Evolutionary conservation across 2,329 filamentous ascomycete genomes (phyloP).

Genomic region (Furcasterigmium sp.): DNA sequence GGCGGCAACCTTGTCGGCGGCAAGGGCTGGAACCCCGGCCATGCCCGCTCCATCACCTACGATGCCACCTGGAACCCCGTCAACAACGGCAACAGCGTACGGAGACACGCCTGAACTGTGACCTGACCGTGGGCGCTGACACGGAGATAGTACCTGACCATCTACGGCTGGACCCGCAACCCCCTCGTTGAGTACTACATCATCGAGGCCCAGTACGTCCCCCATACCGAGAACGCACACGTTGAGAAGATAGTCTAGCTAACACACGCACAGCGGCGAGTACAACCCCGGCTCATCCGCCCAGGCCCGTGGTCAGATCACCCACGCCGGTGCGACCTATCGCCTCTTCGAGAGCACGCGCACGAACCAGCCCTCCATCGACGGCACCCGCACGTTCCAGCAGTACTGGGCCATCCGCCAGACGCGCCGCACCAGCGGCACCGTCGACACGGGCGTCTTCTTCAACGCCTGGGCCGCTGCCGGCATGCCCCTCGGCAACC

Average conservation of each 20-base stretch:
- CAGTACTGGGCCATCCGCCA: constrained; percentile 47
- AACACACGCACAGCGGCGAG: background rate
- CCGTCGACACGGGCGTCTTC: constrained; percentile 45
- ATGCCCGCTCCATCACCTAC: constrained; percentile 38
- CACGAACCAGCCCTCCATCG: constrained; percentile 45
- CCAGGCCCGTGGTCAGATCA: constrained; percentile 43
- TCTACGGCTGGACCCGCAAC: constrained; percentile 31
- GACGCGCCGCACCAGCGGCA: constrained; percentile 44
- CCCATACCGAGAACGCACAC: too few species aligned
- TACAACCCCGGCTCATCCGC: constrained; percentile 10
- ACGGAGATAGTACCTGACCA: constrained; percentile 21
- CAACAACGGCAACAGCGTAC: constrained; percentile 25
- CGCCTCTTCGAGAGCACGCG: constrained; percentile 44
- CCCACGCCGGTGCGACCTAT: constrained; percentile 46
- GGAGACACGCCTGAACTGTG: too few species aligned
- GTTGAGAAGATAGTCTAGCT: too few species aligned
- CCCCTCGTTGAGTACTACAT: constrained; percentile 29
- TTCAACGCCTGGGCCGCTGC: constrained; percentile 47
- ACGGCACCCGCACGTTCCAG: constrained; percentile 48
- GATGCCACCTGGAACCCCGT: constrained; percentile 21
- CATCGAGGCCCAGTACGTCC: background rate
- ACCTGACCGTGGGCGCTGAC: too few species aligned
- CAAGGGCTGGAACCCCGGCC: constrained; percentile 53
- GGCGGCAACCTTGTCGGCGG: constrained; percentile 51
- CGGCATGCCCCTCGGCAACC: constrained; percentile 41